phyloP scores from a whole-genome alignment of 139 green algal species.

The Chlamydomonas sp. region DNA sequence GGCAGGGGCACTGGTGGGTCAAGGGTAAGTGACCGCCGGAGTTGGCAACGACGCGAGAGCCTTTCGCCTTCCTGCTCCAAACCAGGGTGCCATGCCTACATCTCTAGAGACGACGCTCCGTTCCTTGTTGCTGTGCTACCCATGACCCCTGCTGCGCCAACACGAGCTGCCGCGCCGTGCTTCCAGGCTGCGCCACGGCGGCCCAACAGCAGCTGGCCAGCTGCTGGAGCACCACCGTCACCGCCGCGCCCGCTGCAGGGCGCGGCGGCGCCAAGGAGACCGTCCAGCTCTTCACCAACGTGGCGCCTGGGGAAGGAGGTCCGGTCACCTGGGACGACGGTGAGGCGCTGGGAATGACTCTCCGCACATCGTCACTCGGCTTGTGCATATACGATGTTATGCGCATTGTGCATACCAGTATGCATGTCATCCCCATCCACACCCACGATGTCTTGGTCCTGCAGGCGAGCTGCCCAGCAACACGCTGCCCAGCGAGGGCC shows the following conservation, averaged over 20 bases:
- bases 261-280: slow-evolving; percentile 21
- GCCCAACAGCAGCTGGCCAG: slow-evolving; percentile 19
- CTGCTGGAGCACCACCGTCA: slow-evolving; percentile 1
- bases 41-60: background rate
- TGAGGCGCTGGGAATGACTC: background rate
- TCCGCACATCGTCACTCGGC: background rate
- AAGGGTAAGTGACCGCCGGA: background rate
- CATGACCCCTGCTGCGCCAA: background rate
- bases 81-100: background rate
- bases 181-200: slow-evolving; percentile 2
- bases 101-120: too few species aligned
- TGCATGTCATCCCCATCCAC: too few species aligned
- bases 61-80: background rate
- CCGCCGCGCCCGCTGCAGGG: background rate
- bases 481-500: slow-evolving; percentile 31
- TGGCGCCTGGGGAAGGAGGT: slow-evolving; percentile 36
- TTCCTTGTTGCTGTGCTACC: background rate
- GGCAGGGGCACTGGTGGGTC: slow-evolving; percentile 36
- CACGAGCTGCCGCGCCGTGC: background rate
- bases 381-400: background rate
- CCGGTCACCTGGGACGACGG: slow-evolving; percentile 31
- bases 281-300: slow-evolving; percentile 34
- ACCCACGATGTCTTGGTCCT: too few species aligned
- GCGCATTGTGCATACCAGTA: too few species aligned
- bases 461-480: slow-evolving; percentile 38